Conservation (phyloP, 2,329 filamentous ascomycete genomes). For the Leptographium lundbergii region DNA sequence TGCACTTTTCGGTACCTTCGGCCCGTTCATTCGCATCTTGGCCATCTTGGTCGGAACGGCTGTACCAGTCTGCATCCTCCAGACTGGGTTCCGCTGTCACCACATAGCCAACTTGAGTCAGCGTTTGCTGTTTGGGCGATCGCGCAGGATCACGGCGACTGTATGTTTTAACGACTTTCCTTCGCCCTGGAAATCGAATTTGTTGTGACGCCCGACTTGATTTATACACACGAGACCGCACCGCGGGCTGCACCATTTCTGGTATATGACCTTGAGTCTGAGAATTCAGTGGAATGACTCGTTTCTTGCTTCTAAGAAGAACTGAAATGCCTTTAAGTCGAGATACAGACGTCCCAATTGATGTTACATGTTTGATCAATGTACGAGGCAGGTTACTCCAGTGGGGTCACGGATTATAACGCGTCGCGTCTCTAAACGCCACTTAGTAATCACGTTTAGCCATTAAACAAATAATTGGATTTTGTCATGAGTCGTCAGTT, state of each 20-base stretch:
- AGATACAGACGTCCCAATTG: not conserved
- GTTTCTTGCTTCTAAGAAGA: not conserved
- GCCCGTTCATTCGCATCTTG: not conserved
- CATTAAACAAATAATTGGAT: no score
- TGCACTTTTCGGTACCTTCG: not conserved
- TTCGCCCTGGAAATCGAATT: slow-evolving; percentile 17
- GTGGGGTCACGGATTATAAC: not conserved
- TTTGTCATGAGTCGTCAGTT: no score
- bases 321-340: not conserved
- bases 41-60: slow-evolving; percentile 3
- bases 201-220: slow-evolving; percentile 16
- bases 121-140: slow-evolving; percentile 18
- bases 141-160: slow-evolving; percentile 7
- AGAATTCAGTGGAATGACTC: not conserved
- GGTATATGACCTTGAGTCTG: not conserved
- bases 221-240: slow-evolving; percentile 13
- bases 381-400: not conserved
- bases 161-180: slow-evolving; percentile 17
- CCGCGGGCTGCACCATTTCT: not conserved
- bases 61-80: slow-evolving; percentile 6
- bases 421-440: not conserved
- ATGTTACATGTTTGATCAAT: not conserved
- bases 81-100: slow-evolving; percentile 1
- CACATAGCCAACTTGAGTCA: slow-evolving; percentile 22
- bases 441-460: no score